Conservation (phyloP, 1,139 yeast species). For the Geotrichum phurueaensis region DNA sequence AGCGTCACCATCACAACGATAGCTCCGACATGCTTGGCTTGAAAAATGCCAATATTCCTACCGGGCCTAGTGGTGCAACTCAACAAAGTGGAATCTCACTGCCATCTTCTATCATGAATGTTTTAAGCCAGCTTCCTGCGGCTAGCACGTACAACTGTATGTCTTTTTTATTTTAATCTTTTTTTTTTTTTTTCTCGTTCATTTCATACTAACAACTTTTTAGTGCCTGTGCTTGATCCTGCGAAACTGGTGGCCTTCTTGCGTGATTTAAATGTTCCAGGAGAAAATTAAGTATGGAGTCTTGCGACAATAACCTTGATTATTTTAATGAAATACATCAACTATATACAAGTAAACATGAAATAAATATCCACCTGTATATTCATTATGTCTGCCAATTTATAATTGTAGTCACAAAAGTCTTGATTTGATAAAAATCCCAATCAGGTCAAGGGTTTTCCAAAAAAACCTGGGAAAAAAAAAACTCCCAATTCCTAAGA, state of each 20-base stretch:
- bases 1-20: slow-evolving; percentile 2
- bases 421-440: not conserved
- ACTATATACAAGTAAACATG: no score
- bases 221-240: slow-evolving; percentile 26
- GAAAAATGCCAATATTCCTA: not conserved
- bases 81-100: slow-evolving; percentile 11
- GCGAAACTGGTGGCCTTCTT: slow-evolving; percentile 9
- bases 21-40: slow-evolving; percentile 7
- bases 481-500: slow-evolving; percentile 6
- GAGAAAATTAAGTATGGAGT: not conserved
- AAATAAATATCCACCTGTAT: no score
- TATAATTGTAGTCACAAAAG: not conserved
- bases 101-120: slow-evolving; percentile 25
- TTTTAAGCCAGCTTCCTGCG: slow-evolving; percentile 32
- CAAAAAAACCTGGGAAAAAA: not conserved
- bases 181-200: not conserved
- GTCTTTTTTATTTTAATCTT: slow-evolving; percentile 1
- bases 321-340: not conserved
- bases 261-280: slow-evolving; percentile 6
- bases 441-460: not conserved
- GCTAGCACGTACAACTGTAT: slow-evolving; percentile 28
- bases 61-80: not conserved
- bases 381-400: not conserved
- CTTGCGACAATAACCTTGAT: not conserved
- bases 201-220: not conserved